Conservation (phyloP, 208 protist genomes). For the Acanthamoeba sp. region DNA sequence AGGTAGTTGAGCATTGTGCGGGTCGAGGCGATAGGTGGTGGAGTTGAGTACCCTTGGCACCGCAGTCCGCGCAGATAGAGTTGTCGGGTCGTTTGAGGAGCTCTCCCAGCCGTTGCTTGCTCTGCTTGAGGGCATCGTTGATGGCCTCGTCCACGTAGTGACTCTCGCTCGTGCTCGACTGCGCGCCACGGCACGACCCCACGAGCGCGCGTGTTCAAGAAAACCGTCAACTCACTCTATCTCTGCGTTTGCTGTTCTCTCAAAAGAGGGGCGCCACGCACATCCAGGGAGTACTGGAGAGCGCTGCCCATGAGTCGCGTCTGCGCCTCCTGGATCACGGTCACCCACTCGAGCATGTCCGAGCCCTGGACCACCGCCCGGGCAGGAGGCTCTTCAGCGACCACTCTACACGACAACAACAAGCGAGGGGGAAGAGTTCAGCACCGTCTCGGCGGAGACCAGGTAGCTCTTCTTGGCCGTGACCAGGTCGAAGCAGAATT, state of each 20-base stretch:
- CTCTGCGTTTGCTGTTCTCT: too few species aligned
- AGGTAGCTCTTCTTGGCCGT: slow-evolving; percentile 34
- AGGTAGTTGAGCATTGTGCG: too few species aligned
- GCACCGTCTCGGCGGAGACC: slow-evolving; percentile 26
- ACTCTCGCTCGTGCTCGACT: neutral
- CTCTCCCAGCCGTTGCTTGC: slow-evolving; percentile 52
- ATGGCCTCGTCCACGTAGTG: slow-evolving; percentile 24
- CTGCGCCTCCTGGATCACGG: slow-evolving; percentile 71
- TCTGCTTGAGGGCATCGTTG: slow-evolving; percentile 16
- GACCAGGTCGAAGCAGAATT: slow-evolving; percentile 71
- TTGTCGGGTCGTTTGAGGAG: slow-evolving; percentile 73
- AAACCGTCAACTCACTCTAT: too few species aligned
- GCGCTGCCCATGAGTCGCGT: slow-evolving; percentile 46
- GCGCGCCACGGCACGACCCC: neutral
- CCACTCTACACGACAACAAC: neutral
- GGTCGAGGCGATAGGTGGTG: too few species aligned
- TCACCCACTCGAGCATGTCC: slow-evolving; percentile 68
- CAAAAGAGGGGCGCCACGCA: neutral
- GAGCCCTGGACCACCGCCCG: neutral
- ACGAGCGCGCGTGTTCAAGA: neutral
- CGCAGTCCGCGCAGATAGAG: slow-evolving; percentile 82
- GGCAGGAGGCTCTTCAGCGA: too few species aligned
- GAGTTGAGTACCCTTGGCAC: slow-evolving; percentile 13
- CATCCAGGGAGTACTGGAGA: slow-evolving; percentile 51
- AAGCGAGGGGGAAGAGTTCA: neutral